phyloP scores from a whole-genome alignment of 2,329 filamentous ascomycete species.

The Uncinocarpus reesii region DNA sequence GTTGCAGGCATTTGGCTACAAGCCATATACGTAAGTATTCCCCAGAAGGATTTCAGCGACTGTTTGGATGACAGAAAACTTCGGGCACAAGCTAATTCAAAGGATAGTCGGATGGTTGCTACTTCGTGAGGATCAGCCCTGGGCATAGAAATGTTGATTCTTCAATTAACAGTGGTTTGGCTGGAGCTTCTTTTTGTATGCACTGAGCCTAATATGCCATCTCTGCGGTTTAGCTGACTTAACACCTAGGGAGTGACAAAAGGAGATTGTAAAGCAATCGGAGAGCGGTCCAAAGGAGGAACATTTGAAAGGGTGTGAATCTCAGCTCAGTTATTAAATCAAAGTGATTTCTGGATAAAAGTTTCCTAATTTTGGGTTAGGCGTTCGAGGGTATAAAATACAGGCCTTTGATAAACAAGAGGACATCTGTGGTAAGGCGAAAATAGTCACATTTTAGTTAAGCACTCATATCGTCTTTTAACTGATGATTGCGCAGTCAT shows the following conservation, averaged over 20 bases:
- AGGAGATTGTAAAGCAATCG: conserved; percentile 8
- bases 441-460: background rate
- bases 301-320: background rate
- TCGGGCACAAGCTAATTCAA: background rate
- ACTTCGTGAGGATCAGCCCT: background rate
- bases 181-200: conserved; percentile 7
- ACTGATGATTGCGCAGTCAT: conserved; percentile 1
- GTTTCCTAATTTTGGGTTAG: background rate
- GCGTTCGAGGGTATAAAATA: conserved; percentile 2
- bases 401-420: background rate
- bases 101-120: background rate
- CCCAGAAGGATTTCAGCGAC: background rate
- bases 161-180: conserved; percentile 5
- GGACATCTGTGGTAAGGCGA: conserved; percentile 7
- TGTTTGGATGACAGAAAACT: background rate
- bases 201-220: background rate
- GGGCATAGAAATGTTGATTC: conserved; percentile 8
- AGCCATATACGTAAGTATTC: conserved; percentile 1
- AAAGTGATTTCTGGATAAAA: background rate
- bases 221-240: background rate
- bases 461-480: background rate
- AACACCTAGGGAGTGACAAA: background rate
- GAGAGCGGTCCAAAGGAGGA: background rate
- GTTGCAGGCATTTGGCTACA: background rate
- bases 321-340: background rate